These are phyloP conservation scores for Eutrema japonicum DNA, from an alignment of 345 rosid species.

Conservation along the genomic window DNA sequence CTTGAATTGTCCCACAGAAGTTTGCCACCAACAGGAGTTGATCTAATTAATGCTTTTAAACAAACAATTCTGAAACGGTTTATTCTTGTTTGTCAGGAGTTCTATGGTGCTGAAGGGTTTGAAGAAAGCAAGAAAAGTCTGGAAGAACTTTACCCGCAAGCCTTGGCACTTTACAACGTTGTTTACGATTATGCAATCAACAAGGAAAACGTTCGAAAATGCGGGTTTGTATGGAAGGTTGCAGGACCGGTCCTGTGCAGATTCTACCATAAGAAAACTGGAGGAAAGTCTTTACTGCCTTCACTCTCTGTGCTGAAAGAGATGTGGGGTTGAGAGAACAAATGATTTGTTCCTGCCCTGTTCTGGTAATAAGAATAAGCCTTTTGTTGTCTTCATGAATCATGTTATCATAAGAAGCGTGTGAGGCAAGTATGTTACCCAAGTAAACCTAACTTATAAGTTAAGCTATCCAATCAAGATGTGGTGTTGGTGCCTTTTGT, in stretches of 20 bases:
- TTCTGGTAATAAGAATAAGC: conserved; percentile 4
- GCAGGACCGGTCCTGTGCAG: conserved; percentile 68
- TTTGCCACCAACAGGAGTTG: not conserved
- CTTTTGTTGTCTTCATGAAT: conserved; percentile 12
- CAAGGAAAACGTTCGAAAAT: not conserved
- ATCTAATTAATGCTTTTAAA: not conserved
- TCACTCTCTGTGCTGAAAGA: conserved; percentile 51
- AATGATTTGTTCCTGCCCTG: not conserved
- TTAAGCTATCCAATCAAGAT: not conserved
- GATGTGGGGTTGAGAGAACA: conserved; percentile 40
- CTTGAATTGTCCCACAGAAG: not conserved
- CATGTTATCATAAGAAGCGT: not conserved
- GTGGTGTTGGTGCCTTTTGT: conserved; percentile 5
- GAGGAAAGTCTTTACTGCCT: conserved; percentile 38
- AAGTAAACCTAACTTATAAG: not conserved
- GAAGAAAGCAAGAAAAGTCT: conserved; percentile 49
- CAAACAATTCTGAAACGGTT: not conserved
- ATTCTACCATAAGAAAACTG: conserved; percentile 32
- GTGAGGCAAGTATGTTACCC: not conserved
- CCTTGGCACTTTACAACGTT: conserved; percentile 58
- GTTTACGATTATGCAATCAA: conserved; percentile 52
- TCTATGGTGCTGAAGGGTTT: conserved; percentile 58
- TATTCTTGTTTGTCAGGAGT: conserved; percentile 43
- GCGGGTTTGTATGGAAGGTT: conserved; percentile 69
- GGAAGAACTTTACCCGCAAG: conserved; percentile 55